These are phyloP conservation scores for Biscogniauxia marginata DNA, from an alignment of 2,329 filamentous ascomycete species.

Conservation along the genomic window DNA sequence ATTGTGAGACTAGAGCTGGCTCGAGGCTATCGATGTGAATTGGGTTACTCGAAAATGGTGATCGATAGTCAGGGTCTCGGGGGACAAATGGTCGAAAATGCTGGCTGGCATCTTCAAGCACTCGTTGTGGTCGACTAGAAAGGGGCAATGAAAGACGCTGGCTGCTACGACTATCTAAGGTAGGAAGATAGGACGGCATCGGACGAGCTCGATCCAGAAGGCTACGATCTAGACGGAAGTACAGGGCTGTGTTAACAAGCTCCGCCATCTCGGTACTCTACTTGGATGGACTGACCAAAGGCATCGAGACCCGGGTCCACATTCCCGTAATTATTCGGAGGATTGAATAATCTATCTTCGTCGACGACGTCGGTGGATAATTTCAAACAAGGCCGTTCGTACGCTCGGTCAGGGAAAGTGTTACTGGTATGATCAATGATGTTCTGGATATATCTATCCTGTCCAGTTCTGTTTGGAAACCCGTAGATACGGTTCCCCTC, in stretches of 20 bases:
- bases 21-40: conserved; percentile 8
- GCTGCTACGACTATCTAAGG: conserved; percentile 1
- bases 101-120: conserved; percentile 33
- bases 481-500: conserved; percentile 17
- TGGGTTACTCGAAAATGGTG: conserved; percentile 18
- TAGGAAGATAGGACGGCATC: conserved; percentile 1
- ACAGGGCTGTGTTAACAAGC: not conserved
- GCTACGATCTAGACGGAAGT: conserved; percentile 22
- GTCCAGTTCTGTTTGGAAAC: conserved; percentile 13
- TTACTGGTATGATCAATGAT: conserved; percentile 29
- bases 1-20: conserved; percentile 14
- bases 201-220: conserved; percentile 22
- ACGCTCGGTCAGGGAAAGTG: conserved; percentile 17
- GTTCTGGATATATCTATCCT: conserved; percentile 29
- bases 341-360: conserved; percentile 3
- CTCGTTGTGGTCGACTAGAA: conserved; percentile 17
- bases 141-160: conserved; percentile 24
- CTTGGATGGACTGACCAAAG: conserved; percentile 24
- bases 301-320: conserved; percentile 24
- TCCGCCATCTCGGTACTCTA: too few relatives aligned
- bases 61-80: conserved; percentile 14
- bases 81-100: conserved; percentile 27
- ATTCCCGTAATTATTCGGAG: not conserved
- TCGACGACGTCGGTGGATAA: not conserved
- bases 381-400: conserved; percentile 10